Evolutionary conservation across 257 asterid species (phyloP).

Genomic region (Penstemon barbatus): DNA sequence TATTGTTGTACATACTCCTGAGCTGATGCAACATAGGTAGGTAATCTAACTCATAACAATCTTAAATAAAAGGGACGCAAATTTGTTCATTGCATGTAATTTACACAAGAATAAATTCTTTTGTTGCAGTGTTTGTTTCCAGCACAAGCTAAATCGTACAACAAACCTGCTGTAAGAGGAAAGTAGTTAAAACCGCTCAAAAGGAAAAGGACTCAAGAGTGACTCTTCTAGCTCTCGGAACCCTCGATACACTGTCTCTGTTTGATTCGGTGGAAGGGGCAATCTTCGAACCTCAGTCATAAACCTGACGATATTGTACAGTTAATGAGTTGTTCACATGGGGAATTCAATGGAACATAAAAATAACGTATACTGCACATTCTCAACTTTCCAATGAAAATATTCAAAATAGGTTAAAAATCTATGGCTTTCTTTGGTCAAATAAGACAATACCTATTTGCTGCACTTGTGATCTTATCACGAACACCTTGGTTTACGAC

Average conservation of each 20-base stretch:
- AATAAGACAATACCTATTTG: conserved; percentile 58
- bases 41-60: conserved; percentile 1
- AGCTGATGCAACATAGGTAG: not conserved
- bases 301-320: conserved; percentile 48
- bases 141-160: conserved; percentile 31
- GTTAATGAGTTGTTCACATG: not conserved
- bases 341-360: not conserved
- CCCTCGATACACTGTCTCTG: conserved; percentile 77
- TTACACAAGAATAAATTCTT: conserved; percentile 30
- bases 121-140: conserved; percentile 7
- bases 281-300: conserved; percentile 90
- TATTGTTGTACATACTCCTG: not conserved
- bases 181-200: conserved; percentile 45
- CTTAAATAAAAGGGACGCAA: conserved; percentile 10
- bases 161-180: conserved; percentile 23
- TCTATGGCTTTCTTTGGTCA: not conserved
- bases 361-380: not conserved
- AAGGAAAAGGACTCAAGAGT: conserved; percentile 58
- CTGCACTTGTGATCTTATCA: conserved; percentile 81
- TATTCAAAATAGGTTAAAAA: not conserved
- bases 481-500: conserved; percentile 72
- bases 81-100: conserved; percentile 23
- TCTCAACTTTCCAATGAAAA: not conserved
- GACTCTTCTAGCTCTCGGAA: conserved; percentile 91
- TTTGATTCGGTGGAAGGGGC: conserved; percentile 75